Evolutionary conservation across 108 stramenopile species (phyloP), one percentile per base, ranked within the genome.

Genomic region (Nannochloropsis gaditana): DNA sequence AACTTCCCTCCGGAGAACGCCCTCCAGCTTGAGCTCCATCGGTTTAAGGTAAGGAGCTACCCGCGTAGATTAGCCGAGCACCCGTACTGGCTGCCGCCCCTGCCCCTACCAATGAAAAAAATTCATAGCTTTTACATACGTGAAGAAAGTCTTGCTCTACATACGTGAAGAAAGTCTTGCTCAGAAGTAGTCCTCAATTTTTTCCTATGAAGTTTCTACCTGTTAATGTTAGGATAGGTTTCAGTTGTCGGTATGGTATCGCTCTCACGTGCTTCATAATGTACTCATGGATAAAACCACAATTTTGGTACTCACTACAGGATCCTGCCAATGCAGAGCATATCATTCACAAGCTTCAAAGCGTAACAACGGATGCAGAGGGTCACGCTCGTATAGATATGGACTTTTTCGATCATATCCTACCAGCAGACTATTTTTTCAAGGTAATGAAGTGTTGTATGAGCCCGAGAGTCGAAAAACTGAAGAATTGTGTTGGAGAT

Each of bases 341-440:
- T n/a, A n/a, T 73, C 19, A n/a, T 73, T 15, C 59, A 73, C n/a
- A 3, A 73, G 2, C 59, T 73, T 15, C 59, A 73, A 8, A 73
- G 59, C 59, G 59, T 73, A 4, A 73, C n/a, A n/a, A 73, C 59
- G 59, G 59, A 73, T n/a, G 59, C 15, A n/a, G 59, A 73, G 59
- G 59, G 59, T n/a, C 59, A 73, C 6, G 59, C 59, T n/a, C 15
- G 19, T 15, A n/a, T 73, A n/a, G 59, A 73, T 2, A 73, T 73
- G 59, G 59, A n/a, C n/a, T 73, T 73, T 2, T 2, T 73, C 59
- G 59, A 73, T 0, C 19, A 73, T n/a, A 73, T 73, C 19, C 15
- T 73, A 15, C 59, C 59, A n/a, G 59, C 59, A 15, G 59, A 73
- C 59, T 73, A 73, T n/a, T 73, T 73, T n/a, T 73, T 73, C 59